phyloP scores from a whole-genome alignment of 768 basidiomycete genomes.

The Brasilioporus rufonigricans region DNA sequence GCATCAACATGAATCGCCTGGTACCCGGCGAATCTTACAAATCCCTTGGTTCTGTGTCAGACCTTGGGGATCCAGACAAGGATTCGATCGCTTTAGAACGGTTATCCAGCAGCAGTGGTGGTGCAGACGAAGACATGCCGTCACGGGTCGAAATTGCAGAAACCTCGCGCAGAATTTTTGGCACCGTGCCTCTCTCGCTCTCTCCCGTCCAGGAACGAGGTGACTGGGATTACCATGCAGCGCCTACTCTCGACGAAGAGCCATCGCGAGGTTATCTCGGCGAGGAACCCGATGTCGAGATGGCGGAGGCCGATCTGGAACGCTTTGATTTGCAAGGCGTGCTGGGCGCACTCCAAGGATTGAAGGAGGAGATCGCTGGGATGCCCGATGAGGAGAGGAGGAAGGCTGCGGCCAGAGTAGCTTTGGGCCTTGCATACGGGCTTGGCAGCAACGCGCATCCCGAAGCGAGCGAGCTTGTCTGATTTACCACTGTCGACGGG shows the following conservation, averaged over 20 bases:
- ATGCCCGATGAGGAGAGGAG: conserved; percentile 63
- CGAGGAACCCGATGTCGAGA: conserved; percentile 25
- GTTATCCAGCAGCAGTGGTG: background rate
- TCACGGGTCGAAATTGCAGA: conserved; percentile 47
- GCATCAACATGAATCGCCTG: conserved; percentile 17
- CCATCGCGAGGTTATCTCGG: conserved; percentile 27
- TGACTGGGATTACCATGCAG: background rate
- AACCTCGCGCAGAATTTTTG: conserved; percentile 52
- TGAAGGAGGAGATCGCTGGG: conserved; percentile 72
- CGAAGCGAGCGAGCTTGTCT: conserved; percentile 1
- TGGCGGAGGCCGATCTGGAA: conserved; percentile 39
- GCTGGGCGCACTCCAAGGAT: conserved; percentile 57
- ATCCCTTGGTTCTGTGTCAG: conserved; percentile 58
- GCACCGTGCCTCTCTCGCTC: conserved; percentile 19
- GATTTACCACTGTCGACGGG: background rate
- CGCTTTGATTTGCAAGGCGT: conserved; percentile 64
- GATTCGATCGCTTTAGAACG: conserved; percentile 21
- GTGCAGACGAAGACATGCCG: conserved; percentile 38
- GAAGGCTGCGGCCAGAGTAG: conserved; percentile 68
- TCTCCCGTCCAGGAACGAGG: conserved; percentile 19
- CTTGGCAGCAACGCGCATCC: conserved; percentile 27
- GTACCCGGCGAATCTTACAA: conserved; percentile 38
- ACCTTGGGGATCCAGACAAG: conserved; percentile 48
- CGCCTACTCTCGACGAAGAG: conserved; percentile 5
- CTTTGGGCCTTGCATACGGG: conserved; percentile 72